phyloP scores from a whole-genome alignment of 208 protist species.

The Tritrichomonas musculus region DNA sequence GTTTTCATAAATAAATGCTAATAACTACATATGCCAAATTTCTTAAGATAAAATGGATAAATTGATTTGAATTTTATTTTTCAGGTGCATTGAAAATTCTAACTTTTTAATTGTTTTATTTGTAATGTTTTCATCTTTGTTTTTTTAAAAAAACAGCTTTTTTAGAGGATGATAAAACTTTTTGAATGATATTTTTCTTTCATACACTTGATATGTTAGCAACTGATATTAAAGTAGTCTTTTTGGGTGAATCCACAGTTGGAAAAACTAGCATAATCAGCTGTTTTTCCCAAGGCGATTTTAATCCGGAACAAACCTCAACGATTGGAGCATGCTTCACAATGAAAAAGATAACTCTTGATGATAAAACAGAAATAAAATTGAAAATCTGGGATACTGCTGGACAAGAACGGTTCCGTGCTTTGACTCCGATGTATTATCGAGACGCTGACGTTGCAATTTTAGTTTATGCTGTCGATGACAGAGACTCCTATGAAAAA shows the following conservation, averaged over 20 bases:
- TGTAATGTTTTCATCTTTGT: no score
- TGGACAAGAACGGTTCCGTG: conserved; percentile 1
- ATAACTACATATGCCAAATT: no score
- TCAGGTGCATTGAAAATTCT: no score
- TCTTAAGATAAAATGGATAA: no score
- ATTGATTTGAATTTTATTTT: no score
- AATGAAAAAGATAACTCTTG: background rate
- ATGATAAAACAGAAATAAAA: background rate
- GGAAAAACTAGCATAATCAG: background rate
- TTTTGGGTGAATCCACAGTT: background rate
- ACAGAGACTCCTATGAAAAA: background rate
- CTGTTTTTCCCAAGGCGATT: background rate
- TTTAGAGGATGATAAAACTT: no score
- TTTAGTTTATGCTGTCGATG: background rate
- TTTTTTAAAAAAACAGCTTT: no score
- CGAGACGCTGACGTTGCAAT: background rate
- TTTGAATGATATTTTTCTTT: no score
- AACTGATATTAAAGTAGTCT: background rate
- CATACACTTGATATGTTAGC: no score
- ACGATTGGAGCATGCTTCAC: background rate
- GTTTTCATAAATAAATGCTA: no score
- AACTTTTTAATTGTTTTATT: no score
- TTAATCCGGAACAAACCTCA: background rate
- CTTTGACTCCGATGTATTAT: background rate
- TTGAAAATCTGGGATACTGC: conserved; percentile 23